phyloP scores from a whole-genome alignment of 2,329 filamentous ascomycete genomes.

The Venturia aucupariae region DNA sequence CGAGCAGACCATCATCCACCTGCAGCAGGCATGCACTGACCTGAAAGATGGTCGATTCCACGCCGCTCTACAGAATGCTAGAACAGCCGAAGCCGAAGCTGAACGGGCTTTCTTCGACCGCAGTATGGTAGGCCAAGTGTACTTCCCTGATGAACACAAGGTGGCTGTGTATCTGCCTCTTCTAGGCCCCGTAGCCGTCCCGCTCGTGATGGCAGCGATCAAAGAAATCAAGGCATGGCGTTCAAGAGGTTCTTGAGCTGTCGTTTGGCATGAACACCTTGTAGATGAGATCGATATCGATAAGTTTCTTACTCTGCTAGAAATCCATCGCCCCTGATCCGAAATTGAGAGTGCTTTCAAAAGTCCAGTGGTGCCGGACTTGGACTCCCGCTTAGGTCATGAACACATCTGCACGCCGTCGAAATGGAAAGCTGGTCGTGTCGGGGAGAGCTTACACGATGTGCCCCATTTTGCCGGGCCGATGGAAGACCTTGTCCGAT shows the following conservation, averaged over 20 bases:
- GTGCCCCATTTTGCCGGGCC: background rate
- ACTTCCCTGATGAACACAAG: slow-evolving; percentile 98
- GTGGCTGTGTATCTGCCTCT: slow-evolving; percentile 91
- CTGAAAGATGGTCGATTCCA: slow-evolving; percentile 54
- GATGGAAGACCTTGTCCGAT: background rate
- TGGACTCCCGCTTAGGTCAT: too few species aligned
- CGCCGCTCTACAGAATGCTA: slow-evolving; percentile 65
- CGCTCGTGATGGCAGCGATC: slow-evolving; percentile 70
- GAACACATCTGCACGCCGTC: background rate
- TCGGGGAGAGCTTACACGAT: background rate
- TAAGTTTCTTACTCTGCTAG: too few species aligned
- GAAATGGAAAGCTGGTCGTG: background rate
- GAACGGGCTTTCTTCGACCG: slow-evolving; percentile 97
- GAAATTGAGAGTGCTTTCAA: too few species aligned
- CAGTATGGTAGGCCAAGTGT: slow-evolving; percentile 97
- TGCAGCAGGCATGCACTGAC: slow-evolving; percentile 66
- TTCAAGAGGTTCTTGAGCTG: background rate
- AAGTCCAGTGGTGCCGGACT: too few species aligned
- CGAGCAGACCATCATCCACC: slow-evolving; percentile 64
- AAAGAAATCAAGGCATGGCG: slow-evolving; percentile 48
- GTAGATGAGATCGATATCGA: background rate
- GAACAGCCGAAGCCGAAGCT: slow-evolving; percentile 77
- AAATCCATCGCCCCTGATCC: too few species aligned
- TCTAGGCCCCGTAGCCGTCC: slow-evolving; percentile 82
- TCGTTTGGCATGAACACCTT: background rate